Percentiles rank a stretch among this genome's conserved stretches.
These are phyloP conservation scores for Pseudogymnoascus sp. DNA, from an alignment of 2,329 filamentous ascomycete species.

Conservation along the genomic window DNA sequence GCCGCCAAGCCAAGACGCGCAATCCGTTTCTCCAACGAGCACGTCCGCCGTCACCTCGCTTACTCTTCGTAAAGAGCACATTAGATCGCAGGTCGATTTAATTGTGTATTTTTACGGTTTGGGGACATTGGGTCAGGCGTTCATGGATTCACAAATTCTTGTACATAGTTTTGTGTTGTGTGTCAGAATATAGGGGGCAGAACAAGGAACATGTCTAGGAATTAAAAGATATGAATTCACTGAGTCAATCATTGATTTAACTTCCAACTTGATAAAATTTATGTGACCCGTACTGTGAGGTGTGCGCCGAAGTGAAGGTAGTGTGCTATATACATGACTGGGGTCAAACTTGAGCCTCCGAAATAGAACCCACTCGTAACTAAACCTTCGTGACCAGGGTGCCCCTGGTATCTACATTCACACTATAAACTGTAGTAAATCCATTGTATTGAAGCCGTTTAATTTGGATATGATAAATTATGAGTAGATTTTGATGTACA, in stretches of 20 bases:
- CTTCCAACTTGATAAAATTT: no score
- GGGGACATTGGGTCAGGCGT: neutral
- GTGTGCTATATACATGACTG: no score
- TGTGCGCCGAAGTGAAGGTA: no score
- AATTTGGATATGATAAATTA: neutral
- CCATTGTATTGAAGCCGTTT: neutral
- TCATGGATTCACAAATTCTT: conserved; percentile 9
- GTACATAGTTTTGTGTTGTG: conserved; percentile 6
- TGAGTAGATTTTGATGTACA: neutral
- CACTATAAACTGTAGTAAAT: neutral
- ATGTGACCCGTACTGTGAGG: no score
- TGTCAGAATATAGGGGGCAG: conserved; percentile 6
- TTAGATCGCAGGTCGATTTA: conserved; percentile 1
- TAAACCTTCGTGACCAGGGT: neutral
- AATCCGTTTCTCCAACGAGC: conserved; percentile 24
- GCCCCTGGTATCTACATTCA: neutral
- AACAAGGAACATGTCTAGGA: neutral
- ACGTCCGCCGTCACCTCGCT: conserved; percentile 23
- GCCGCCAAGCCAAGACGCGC: conserved; percentile 23
- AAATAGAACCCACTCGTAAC: neutral
- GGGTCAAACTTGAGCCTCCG: neutral
- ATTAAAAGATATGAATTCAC: conserved; percentile 10
- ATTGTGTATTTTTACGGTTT: conserved; percentile 6
- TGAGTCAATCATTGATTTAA: neutral
- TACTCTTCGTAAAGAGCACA: conserved; percentile 5